Conservation (phyloP, 306 rosid genomes). For the Rubus parviflorus region DNA sequence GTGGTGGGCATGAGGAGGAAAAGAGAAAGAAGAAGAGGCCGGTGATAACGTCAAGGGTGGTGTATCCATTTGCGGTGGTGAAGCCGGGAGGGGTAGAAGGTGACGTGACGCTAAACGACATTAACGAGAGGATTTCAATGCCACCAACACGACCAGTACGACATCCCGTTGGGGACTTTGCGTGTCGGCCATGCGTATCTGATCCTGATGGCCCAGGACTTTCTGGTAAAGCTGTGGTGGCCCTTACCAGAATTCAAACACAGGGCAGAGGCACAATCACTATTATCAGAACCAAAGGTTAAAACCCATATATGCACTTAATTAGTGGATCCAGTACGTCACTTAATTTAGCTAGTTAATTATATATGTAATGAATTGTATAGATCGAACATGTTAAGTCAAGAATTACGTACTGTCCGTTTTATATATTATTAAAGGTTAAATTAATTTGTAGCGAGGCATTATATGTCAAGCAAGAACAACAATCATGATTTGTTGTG, state of each 20-base stretch:
- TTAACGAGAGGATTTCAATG: conserved; percentile 87
- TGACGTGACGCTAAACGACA: conserved; percentile 87
- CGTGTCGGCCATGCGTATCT: conserved; percentile 91
- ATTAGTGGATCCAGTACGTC: not conserved
- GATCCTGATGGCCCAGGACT: conserved; percentile 69
- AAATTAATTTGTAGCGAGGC: not conserved
- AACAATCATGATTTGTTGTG: not conserved
- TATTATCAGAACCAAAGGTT: conserved; percentile 91
- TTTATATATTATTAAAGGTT: not conserved
- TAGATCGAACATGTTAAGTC: not conserved
- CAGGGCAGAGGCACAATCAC: conserved; percentile 95
- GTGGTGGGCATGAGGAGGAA: not conserved
- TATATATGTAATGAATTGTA: conserved; percentile 5
- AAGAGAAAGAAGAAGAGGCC: conserved; percentile 32
- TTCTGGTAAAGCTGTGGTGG: conserved; percentile 94
- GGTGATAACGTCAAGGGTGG: conserved; percentile 42
- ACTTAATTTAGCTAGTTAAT: not conserved
- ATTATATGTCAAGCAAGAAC: not conserved
- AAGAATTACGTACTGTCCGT: not conserved
- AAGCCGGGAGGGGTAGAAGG: conserved; percentile 93
- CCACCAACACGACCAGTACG: conserved; percentile 82
- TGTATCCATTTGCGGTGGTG: conserved; percentile 92
- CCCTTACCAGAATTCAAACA: conserved; percentile 86
- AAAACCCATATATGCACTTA: conserved; percentile 14
- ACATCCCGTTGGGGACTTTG: conserved; percentile 95